These are phyloP conservation scores for Heritiera littoralis DNA, from an alignment of 345 rosid species.

Conservation along the genomic window DNA sequence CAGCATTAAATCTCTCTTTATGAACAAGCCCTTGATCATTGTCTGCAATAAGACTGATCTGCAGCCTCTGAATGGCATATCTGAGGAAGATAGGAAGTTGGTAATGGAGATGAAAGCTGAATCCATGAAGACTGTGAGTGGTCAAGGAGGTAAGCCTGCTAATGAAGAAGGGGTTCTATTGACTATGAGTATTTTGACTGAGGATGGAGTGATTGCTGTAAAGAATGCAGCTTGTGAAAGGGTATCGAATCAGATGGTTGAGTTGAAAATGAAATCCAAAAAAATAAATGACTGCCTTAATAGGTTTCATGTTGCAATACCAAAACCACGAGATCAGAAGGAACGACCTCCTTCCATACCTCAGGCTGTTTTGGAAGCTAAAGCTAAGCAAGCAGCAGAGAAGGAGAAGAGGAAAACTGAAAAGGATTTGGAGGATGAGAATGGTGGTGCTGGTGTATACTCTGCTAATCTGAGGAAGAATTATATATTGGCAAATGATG, in stretches of 20 bases:
- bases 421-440: slow-evolving; percentile 84
- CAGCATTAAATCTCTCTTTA: slow-evolving; percentile 74
- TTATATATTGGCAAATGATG: slow-evolving; percentile 69
- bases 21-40: slow-evolving; percentile 84
- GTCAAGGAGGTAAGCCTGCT: slow-evolving; percentile 55
- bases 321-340: slow-evolving; percentile 66
- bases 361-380: slow-evolving; percentile 72
- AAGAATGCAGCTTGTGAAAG: slow-evolving; percentile 92
- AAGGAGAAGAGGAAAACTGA: slow-evolving; percentile 64
- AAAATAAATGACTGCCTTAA: slow-evolving; percentile 84
- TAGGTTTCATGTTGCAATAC: slow-evolving; percentile 85
- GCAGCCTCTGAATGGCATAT: slow-evolving; percentile 73
- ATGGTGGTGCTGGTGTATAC: slow-evolving; percentile 94
- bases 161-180: slow-evolving; percentile 59
- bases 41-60: slow-evolving; percentile 95
- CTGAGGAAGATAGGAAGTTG: slow-evolving; percentile 70
- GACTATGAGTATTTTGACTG: slow-evolving; percentile 81
- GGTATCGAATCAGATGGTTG: slow-evolving; percentile 79
- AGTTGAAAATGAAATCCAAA: slow-evolving; percentile 88
- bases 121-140: slow-evolving; percentile 66
- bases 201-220: slow-evolving; percentile 78
- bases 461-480: slow-evolving; percentile 83
- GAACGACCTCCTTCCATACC: slow-evolving; percentile 71
- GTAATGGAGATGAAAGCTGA: slow-evolving; percentile 78
- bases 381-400: slow-evolving; percentile 58